Base-by-base conservation (phyloP, 1,284 basidiomycete genomes). In the Austroboletus niveus region DNA sequence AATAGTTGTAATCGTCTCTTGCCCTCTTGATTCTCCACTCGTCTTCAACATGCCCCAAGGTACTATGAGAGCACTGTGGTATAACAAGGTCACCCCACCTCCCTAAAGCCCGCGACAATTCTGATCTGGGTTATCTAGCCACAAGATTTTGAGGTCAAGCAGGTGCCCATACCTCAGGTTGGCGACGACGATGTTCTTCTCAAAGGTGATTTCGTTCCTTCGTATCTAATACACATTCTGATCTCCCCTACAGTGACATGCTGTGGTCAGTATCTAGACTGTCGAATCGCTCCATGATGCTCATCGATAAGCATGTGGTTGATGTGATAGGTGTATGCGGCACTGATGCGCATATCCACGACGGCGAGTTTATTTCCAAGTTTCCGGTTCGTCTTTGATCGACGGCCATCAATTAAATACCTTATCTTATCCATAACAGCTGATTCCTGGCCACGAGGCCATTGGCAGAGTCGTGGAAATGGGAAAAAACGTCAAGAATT, bases 371-470 rank as follows among this genome's bases (percentile, higher is more conserved):
- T 70, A 85, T 88, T 58, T 75, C 85, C 52, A 81, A 79, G 64
- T 91, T 89, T 68, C 88, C 87, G 49, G 83, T 84, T 34, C 46
- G 39, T 52, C 35, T 50, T 40, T 52, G 29, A 51, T 49, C 48
- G 53, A 40, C 51, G 45, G 20, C 5, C 38, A 32, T 46, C 40
- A 53, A 50, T 57, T 52, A 47, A 42, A 35, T 53, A 14, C 38
- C 43, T 52, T 58, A 57, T 56, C 48, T 54, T 38, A 36, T 30
- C 39, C 34, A 8, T 49, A 22, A 45, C 58, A 87, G 84, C 76
- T 92, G 51, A 86, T 92, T 50, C 89, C 89, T 22, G 90, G 89
- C 8, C 91, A 93, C 63, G 91, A 93, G 71, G 80, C 84, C 24
- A 82, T 93, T 39, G 89, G 91, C 12, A 74, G 71, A 5, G 74